Conservation (phyloP, 331 rosid species). For the Acacia concinna region DNA sequence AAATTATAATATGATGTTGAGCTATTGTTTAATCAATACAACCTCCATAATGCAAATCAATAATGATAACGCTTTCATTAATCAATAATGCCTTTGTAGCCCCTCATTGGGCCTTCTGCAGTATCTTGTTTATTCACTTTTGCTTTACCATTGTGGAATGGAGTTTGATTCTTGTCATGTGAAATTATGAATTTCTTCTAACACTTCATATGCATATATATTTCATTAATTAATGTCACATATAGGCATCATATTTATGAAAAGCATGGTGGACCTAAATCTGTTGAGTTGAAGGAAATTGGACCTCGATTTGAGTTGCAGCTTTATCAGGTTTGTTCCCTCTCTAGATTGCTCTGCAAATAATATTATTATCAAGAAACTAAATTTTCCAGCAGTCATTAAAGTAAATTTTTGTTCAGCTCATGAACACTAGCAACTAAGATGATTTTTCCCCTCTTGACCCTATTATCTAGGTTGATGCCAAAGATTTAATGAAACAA, state of each 20-base stretch:
- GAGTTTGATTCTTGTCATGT: slow-evolving; percentile 10
- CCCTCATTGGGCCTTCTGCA: background rate
- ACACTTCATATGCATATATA: background rate
- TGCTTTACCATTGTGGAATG: background rate
- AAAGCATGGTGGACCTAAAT: slow-evolving; percentile 77
- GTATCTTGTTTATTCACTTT: slow-evolving; percentile 14
- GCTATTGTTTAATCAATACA: background rate
- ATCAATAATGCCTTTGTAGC: background rate
- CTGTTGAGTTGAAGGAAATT: slow-evolving; percentile 79
- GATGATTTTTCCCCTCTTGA: background rate
- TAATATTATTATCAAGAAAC: slow-evolving; percentile 8
- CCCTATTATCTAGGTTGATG: background rate
- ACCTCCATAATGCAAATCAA: background rate
- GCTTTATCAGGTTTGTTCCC: slow-evolving; percentile 55
- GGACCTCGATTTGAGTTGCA: slow-evolving; percentile 97
- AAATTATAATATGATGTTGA: background rate
- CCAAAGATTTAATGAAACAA: background rate
- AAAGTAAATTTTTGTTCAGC: slow-evolving; percentile 1
- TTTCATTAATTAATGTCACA: slow-evolving; percentile 3
- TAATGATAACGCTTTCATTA: background rate
- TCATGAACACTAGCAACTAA: background rate
- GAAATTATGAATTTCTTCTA: background rate
- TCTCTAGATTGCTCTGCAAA: slow-evolving; percentile 14
- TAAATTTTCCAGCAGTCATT: background rate
- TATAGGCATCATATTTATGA: slow-evolving; percentile 82